Base-by-base conservation (phyloP, 2,329 filamentous ascomycete species). In the Cercospora sp. region DNA sequence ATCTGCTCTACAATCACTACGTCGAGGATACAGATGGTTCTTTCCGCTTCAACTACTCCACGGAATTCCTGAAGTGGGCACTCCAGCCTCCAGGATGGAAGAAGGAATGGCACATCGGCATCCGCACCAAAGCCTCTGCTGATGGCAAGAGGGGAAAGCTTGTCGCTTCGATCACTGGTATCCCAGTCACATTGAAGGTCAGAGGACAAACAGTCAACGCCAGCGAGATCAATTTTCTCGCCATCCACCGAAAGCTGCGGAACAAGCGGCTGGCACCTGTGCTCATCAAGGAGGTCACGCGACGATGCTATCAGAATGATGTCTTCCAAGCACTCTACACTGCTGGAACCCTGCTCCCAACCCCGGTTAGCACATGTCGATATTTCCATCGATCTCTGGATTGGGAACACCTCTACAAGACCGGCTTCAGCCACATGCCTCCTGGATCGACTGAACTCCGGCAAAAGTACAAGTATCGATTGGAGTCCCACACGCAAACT, bases 281-380 rank as follows among this genome's bases (percentile, higher is more conserved):
- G 1, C 88, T 99, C 63, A 99, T 99, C 84, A 97, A 97, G 81
- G 95, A 99, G 80, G 93, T 99, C 75, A 99, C 95, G 5, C 90
- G 95, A 59, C 88, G 93, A 71, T 97, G 93, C 84, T 96, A 98
- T 80, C 82, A 93, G 59, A 85, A 91, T 71, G 91, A 90, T 66
- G 90, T 96, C 72, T 98, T 91, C 86, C 95, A 99, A 81, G 95
- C 94, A 61, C 92, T 99, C 67, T 98, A 97, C 83, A 99, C 95
- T 0, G 95, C 90, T 30, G 95, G 95, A 45, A 90, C 94, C 21
- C 89, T 99, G 45, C 86, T 99, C 1, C 95, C 95, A 30, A 97
- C 90, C 43, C 95, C 95, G 4, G 88, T 99, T 71, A 94, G 91
- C 80, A 97, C 93, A 10, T 97, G 93, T 77, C 89, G 95, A 72